Evolutionary conservation across 768 basidiomycete genomes (phyloP), one percentile per base, ranked within the genome.

Genomic region (Lactarius hengduanensis): DNA sequence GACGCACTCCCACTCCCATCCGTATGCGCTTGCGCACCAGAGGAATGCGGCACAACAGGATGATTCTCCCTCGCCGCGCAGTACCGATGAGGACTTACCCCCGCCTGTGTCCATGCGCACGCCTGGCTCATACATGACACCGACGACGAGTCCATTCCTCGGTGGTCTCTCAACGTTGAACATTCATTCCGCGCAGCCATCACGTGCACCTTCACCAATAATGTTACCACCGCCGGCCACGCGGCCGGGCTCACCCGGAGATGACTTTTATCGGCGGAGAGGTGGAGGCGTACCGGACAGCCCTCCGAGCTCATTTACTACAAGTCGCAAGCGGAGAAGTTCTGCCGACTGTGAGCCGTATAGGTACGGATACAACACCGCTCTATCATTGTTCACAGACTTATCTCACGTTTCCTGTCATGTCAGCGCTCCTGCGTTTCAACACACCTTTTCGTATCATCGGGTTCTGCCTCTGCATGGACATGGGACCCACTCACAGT

Each of bases 141-240:
- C 91, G 1, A 88, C 86, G 22, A 87, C 90, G 1, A 90, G 88
- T 66, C 91, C 91, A 0, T 92, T 93, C 81, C 83, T 93, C 26
- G 91, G 88, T 0, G 89, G 90, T 2, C 77, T 93, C 70, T 83
- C 88, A 62, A 88, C 87, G 7, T 82, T 93, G 65, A 87, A 91
- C 71, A 83, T 92, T 54, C 89, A 91, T 72, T 88, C 87, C 1
- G 78, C 87, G 3, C 83, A 83, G 60, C 84, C 86, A 0, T 89
- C 87, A 13, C 83, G 90, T 56, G 90, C 88, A 0, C 88, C 91
- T 0, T 88, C 87, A 3, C 89, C 91, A 8, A 84, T 90, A 63
- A 77, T 83, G 13, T 78, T 90, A 1, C 88, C 88, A 11, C 76
- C 77, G n/a, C 84, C 84, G 2, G 73, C 84, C 20, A 73, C 76